Evolutionary conservation across 345 rosid genomes (phyloP), one percentile per base, ranked within the genome.

Genomic region (Bruguiera gymnorhiza): DNA sequence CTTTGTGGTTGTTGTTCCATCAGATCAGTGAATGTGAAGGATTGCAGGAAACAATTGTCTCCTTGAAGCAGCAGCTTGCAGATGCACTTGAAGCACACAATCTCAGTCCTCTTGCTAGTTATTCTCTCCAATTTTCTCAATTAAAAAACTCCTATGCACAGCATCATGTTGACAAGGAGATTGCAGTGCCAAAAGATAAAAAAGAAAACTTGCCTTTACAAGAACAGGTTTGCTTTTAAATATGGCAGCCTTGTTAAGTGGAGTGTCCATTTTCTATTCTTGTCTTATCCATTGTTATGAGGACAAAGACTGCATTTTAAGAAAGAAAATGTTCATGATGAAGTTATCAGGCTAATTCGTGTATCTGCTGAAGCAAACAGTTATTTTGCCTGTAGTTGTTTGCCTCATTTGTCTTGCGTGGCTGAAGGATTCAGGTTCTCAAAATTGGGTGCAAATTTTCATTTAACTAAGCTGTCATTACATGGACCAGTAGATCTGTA

Each of bases 1-100:
- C 82, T 15, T 68, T 16, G 51, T 48, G n/a, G 20, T 26, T 19
- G 26, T 32, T 67, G 56, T 73, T 80, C 66, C 70, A 53, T 65
- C 93, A 95, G 99, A 83, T 83, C 43, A 69, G 81, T 54, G 96
- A 92, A 81, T 87, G 96, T 64, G 87, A 88, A 83, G 86, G 64
- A 70, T 77, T 85, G 75, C 90, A 90, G 68, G 94, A 81, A 78
- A 88, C 85, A 24, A 68, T 90, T 63, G 79, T 78, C 77, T 83
- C 84, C 64, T 77, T 95, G 75, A 88, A 87, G 84, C 91, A 81
- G 72, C 89, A 92, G 85, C 89, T 88, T 69, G 65, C 84, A 8
- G 89, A 88, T 71, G 87, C 88, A 16, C 73, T 80, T 72, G 89
- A 91, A 71, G 74, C 63, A 29, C 78, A 70, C 72, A 79, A 75